Evolutionary conservation across 495 filamentous ascomycete species (phyloP), one percentile per base, ranked within the genome.

Genomic region (Neurospora sp.): DNA sequence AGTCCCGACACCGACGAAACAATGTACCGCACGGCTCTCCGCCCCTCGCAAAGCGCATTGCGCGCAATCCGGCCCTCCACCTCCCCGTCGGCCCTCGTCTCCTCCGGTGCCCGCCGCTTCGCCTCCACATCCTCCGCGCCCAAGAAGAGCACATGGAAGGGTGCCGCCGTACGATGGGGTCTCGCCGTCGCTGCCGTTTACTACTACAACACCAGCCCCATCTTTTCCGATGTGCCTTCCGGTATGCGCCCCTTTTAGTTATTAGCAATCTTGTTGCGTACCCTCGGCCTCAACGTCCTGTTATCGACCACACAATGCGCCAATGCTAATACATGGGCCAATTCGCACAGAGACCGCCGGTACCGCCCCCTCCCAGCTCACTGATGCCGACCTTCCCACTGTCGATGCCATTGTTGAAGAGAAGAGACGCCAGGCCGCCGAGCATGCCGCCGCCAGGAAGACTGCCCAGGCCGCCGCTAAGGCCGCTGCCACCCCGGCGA

Each of bases 181-280:
- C 76, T 96, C 65, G 94, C 93, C n/a, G 83, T 81, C 69, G 94
- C 85, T 31, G 88, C 88, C n/a, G 80, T 97, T 40, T 99, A 98
- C 84, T 97, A 90, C 79, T 99, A 98, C 81, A 94, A 94, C 82
- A 98, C 94, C 47, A 94, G 90, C 80, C 87, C 87, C 74, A 85
- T 92, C 44, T 98, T 99, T 81, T 91, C 94, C 14, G 90, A 98
- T 78, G 89, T 94, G 82, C 89, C 91, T 40, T 82, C 87, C 71
- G 87, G 95, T 97, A 86, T 72, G 91, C 77, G 35, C 68, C 44
- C 59, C 10, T 8, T 41, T 14, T 42, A 8, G 40, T 18, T 35
- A 14, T 10, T 10, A 40, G 4, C 69, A 4, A 10, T 12, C n/a
- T 44, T 7, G 8, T 22, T 6, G 16, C 22, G 9, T 71, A 37